A percentile compares a stretch with the other conserved stretches of the same genome.
phyloP scores from a whole-genome alignment of 495 filamentous ascomycete genomes.

The Hyaloscypha finlandica region DNA sequence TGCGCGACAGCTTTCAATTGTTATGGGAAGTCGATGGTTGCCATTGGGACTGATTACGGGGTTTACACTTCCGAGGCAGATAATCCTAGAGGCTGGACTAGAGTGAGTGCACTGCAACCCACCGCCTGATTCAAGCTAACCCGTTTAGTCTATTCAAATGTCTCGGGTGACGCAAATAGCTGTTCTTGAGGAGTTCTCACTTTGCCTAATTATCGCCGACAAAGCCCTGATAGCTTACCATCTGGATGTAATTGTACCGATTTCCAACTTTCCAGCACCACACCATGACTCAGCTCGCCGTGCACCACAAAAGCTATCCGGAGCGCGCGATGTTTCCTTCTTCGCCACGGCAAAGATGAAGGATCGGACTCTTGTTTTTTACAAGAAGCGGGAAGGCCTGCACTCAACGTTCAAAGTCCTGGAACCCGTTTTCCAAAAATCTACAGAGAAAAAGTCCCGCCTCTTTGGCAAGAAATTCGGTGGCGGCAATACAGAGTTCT shows the following conservation, averaged over 20 bases:
- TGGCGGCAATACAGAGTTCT: conserved; percentile 83
- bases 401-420: conserved; percentile 95
- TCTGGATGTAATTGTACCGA: conserved; percentile 82
- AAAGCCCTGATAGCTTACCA: conserved; percentile 92
- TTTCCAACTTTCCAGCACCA: conserved; percentile 61
- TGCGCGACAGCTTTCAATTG: conserved; percentile 89
- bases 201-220: conserved; percentile 88
- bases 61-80: conserved; percentile 84
- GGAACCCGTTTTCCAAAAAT: conserved; percentile 91
- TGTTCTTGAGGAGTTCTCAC: conserved; percentile 91
- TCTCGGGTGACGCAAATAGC: conserved; percentile 86
- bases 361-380: conserved; percentile 89
- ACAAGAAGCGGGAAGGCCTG: conserved; percentile 92
- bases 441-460: conserved; percentile 71
- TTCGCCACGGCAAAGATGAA: conserved; percentile 97
- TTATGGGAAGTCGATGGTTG: conserved; percentile 83
- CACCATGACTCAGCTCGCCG: conserved; percentile 65
- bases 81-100: conserved; percentile 86
- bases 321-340: conserved; percentile 87
- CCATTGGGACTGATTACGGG: conserved; percentile 92
- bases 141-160: conserved; percentile 66
- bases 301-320: conserved; percentile 89
- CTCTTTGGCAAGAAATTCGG: conserved; percentile 56
- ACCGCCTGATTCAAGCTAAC: conserved; percentile 5
- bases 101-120: conserved; percentile 53